phyloP scores from a whole-genome alignment of 177 flowering plant species.

The Telopea speciosissima region DNA sequence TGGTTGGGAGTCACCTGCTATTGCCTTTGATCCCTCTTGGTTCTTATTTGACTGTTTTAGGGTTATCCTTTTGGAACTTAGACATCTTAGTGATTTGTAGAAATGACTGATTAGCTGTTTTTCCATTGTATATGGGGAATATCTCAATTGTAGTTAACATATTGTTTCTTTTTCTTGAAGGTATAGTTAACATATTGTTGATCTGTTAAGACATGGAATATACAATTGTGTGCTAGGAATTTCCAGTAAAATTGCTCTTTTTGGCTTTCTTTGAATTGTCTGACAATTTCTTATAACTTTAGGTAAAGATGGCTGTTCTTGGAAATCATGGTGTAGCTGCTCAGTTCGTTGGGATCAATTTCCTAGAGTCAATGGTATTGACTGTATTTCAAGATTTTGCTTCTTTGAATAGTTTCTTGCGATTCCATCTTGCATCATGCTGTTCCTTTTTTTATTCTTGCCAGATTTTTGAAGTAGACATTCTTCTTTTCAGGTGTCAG shows the following conservation, averaged over 20 bases:
- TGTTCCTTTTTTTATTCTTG: background rate
- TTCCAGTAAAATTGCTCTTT: background rate
- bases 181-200: too few species aligned
- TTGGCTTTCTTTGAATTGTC: constrained; percentile 5
- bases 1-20: too few species aligned
- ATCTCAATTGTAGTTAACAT: too few species aligned
- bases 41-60: too few species aligned
- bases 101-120: too few species aligned
- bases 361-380: constrained; percentile 84
- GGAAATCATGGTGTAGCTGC: constrained; percentile 75
- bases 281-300: constrained; percentile 13
- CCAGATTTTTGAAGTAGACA: background rate
- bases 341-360: constrained; percentile 72
- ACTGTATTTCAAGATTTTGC: background rate
- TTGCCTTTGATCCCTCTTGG: too few species aligned
- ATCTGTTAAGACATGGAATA: background rate
- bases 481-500: constrained; percentile 62
- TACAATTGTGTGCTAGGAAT: background rate
- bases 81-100: too few species aligned
- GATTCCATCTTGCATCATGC: constrained; percentile 3
- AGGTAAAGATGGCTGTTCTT: constrained; percentile 70
- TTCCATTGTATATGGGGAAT: too few species aligned
- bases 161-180: too few species aligned
- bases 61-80: too few species aligned
- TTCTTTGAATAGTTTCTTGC: background rate